Evolutionary conservation across 495 filamentous ascomycete genomes (phyloP).

Genomic region (Penicillium taxi): DNA sequence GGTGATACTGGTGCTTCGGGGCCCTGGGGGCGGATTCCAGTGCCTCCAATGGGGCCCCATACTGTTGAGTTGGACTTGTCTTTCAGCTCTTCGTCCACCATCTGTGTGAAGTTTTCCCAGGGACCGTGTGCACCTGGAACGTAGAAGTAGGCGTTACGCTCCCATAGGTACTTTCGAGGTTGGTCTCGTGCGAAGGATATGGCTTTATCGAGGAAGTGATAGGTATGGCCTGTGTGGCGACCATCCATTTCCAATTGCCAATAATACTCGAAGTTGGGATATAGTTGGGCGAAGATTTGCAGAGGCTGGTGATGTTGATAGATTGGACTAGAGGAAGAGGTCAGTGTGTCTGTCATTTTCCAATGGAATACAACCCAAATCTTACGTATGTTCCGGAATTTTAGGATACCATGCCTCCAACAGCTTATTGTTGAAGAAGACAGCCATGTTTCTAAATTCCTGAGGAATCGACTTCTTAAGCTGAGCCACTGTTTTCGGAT

Average conservation of each 20-base stretch:
- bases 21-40: constrained; percentile 48
- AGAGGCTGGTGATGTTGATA: constrained; percentile 29
- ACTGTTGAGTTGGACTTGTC: constrained; percentile 30
- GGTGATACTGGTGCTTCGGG: constrained; percentile 49
- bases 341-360: neutral
- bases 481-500: constrained; percentile 42
- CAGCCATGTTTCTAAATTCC: constrained; percentile 58
- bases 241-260: constrained; percentile 75
- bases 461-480: constrained; percentile 45
- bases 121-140: constrained; percentile 55
- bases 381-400: constrained; percentile 21
- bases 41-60: constrained; percentile 48
- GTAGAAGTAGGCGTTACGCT: constrained; percentile 66
- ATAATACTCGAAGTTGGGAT: constrained; percentile 64
- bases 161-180: constrained; percentile 64
- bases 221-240: constrained; percentile 63
- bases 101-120: constrained; percentile 47
- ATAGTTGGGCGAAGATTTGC: constrained; percentile 52
- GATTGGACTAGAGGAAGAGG: constrained; percentile 9
- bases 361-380: neutral
- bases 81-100: constrained; percentile 38
- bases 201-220: constrained; percentile 58
- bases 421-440: constrained; percentile 53
- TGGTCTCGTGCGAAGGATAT: constrained; percentile 50
- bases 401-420: constrained; percentile 25